phyloP scores from a whole-genome alignment of 805 yeast species.

The Babjeviella inositovora region DNA sequence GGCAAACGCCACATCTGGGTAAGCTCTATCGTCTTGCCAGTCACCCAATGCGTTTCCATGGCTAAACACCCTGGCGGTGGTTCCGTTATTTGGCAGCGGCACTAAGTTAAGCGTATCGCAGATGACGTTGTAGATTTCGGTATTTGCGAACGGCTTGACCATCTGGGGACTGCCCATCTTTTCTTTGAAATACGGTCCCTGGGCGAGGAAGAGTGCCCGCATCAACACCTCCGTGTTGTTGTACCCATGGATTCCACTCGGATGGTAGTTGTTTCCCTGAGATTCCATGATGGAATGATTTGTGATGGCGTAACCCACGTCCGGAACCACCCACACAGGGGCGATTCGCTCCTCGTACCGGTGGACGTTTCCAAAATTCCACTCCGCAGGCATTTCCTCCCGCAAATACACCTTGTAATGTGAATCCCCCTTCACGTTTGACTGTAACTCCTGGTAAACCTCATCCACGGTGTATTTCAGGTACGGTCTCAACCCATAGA shows the following conservation, averaged over 20 bases:
- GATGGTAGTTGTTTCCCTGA: conserved; percentile 30
- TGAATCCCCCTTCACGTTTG: conserved; percentile 11
- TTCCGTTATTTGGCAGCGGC: conserved; percentile 50
- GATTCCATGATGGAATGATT: conserved; percentile 40
- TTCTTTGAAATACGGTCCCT: conserved; percentile 60
- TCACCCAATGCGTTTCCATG: conserved; percentile 11
- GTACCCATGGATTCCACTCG: conserved; percentile 78
- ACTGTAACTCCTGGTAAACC: conserved; percentile 23
- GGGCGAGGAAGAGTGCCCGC: conserved; percentile 69
- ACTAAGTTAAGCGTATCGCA: conserved; percentile 40
- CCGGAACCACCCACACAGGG: conserved; percentile 75
- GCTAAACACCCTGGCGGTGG: conserved; percentile 9
- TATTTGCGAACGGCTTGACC: conserved; percentile 52
- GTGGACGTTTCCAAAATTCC: conserved; percentile 33
- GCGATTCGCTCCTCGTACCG: conserved; percentile 50
- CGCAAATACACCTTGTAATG: conserved; percentile 30
- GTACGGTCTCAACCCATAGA: conserved; percentile 57
- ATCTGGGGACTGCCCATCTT: conserved; percentile 13
- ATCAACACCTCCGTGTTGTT: conserved; percentile 61
- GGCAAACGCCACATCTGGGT: conserved; percentile 33
- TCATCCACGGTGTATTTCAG: conserved; percentile 19
- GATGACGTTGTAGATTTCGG: conserved; percentile 57
- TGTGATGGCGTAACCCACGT: conserved; percentile 63
- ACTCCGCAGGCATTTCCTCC: conserved; percentile 35
- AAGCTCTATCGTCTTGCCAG: conserved; percentile 30